Base-by-base conservation (phyloP, 768 basidiomycete species). In the Termitomyces eurrhizus region DNA sequence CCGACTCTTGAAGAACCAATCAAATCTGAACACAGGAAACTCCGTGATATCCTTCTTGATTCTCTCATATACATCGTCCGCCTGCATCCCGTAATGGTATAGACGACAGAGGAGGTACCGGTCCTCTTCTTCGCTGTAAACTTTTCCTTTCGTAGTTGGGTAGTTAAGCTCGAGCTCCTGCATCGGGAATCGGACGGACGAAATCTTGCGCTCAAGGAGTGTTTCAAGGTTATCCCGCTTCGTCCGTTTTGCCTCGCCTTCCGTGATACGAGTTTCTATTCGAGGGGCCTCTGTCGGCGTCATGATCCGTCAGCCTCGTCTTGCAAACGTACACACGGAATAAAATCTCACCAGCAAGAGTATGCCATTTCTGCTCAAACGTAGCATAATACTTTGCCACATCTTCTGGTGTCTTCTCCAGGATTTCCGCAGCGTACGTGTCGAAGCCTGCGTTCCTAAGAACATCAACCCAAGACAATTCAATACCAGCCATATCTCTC, bases 1-100 rank as follows among this genome's bases (percentile, higher is more conserved):
- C 57, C 96, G 78, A 64, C 92, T 93, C 79, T 96, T 95, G 81
- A 95, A 90, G 78, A 97, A 98, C 96, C 95, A 98, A 69, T 98
- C 95, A 67, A 98, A 98, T 24, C 95, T 81, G 78, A 98, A 99
- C 14, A 95, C 90, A 1, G 96, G 95, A 74, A 95, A 98, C 75
- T 98, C 95, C 16, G 87, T 89, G 64, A 98, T 94, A 73, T 98
- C 96, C 73, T 89, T 86, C 83, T 96, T 97, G 75, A 98, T 97
- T 56, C 88, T 77, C 69, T 99, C 96, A 68, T 95, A 97, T 29
- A 93, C 90, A 67, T 97, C 94, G 53, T 92, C 92, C 16, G 82
- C 76, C 58, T 88, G 87, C 81, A 98, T 87, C 26, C 95, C 94
- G 65, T 98, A 95, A 74, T 96, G 86, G 70, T 87, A 85, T 63